Evolutionary conservation across 805 yeast genomes (phyloP).

Genomic region (Metschnikowia gelsemii): DNA sequence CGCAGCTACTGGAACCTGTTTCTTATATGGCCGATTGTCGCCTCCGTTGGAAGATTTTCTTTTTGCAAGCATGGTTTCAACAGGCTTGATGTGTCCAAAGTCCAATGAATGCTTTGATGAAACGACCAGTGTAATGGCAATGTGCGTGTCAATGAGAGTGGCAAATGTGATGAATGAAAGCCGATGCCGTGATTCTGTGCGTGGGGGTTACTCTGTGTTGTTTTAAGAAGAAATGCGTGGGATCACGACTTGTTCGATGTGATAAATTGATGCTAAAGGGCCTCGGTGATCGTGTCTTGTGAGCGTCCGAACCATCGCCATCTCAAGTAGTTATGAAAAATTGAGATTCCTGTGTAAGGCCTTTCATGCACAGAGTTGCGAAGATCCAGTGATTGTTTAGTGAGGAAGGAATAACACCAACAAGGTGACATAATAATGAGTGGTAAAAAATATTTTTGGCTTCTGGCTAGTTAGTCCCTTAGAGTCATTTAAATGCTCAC

Average conservation of each 20-base stretch:
- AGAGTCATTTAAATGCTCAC: too few relatives aligned
- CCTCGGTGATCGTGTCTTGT: conserved; percentile 1
- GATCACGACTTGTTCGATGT: too few relatives aligned
- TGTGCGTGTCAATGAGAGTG: neutral
- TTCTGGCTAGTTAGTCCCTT: too few relatives aligned
- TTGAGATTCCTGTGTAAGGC: conserved; percentile 8
- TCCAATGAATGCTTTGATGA: neutral
- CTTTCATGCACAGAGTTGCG: neutral
- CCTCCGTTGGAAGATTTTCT: conserved; percentile 18
- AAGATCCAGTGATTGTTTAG: too few relatives aligned
- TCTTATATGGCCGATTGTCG: conserved; percentile 14
- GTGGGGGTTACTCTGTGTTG: too few relatives aligned
- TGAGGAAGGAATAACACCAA: neutral
- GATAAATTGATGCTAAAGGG: neutral
- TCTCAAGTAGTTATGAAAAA: conserved; percentile 11
- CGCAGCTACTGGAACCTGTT: conserved; percentile 9
- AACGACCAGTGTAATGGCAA: neutral
- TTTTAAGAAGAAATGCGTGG: too few relatives aligned
- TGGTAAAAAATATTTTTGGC: too few relatives aligned
- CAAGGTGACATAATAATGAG: too few relatives aligned
- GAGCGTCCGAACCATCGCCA: conserved; percentile 2
- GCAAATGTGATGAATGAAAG: neutral
- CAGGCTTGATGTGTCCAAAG: too few relatives aligned
- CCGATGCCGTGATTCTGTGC: too few relatives aligned
- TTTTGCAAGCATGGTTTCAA: conserved; percentile 7